These are phyloP conservation scores for Biancaea sappan DNA, from an alignment of 306 rosid species.

Conservation along the genomic window DNA sequence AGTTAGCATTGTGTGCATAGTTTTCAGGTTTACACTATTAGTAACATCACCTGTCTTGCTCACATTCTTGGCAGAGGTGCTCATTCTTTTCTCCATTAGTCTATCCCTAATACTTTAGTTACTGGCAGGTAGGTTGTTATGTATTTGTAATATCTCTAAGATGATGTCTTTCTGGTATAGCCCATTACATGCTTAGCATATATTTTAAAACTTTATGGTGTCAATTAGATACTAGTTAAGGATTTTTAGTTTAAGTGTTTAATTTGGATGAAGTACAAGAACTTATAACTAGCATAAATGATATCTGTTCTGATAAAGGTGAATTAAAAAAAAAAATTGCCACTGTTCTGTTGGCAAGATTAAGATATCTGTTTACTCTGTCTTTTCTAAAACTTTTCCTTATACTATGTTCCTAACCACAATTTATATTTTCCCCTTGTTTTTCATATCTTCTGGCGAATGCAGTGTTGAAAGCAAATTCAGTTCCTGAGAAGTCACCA, in stretches of 20 bases:
- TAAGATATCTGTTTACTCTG: not conserved
- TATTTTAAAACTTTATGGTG: not conserved
- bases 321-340: not conserved
- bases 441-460: slow-evolving; percentile 22
- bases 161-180: not conserved
- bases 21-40: not conserved
- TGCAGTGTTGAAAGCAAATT: slow-evolving; percentile 66
- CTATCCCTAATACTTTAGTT: not conserved
- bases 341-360: not conserved
- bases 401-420: not conserved
- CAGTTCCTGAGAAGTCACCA: slow-evolving; percentile 62
- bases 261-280: not conserved
- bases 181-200: not conserved
- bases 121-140: not conserved
- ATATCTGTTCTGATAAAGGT: not conserved
- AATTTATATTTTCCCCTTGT: not conserved
- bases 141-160: not conserved
- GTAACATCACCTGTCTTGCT: not conserved
- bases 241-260: not conserved
- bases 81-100: not conserved
- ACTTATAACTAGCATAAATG: not conserved
- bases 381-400: not conserved
- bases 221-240: not conserved
- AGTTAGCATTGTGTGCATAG: not conserved
- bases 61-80: not conserved